Base-by-base conservation (phyloP, 2,329 filamentous ascomycete genomes). In the Fusarium mangiferae region DNA sequence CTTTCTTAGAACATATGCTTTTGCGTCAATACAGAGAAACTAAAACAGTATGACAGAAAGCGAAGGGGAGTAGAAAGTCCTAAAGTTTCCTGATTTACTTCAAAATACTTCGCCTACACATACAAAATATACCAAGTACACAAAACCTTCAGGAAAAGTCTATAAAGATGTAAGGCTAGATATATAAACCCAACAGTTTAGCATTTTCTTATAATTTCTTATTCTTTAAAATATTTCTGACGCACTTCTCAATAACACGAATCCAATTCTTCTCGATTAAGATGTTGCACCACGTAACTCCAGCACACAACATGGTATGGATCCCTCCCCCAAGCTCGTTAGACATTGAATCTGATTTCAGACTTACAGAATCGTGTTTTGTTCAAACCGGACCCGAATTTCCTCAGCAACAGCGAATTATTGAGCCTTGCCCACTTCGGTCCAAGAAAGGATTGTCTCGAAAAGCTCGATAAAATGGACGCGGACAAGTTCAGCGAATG, bases 101-200 rank as follows among this genome's bases (percentile, higher is more conserved):
- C 15, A 15, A 48, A 10, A 14, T 22, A 11, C 28, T 14, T 14
- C 11, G 20, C 45, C 20, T 22, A 5, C 6, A 14, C 3, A 8
- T 5, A 48, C 22, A 6, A 30, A 30, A 30, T 30, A 22, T 28
- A 22, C 10, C 4, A 28, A 22, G 24, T 22, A 28, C 28, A 10
- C 13, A 20, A 20, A 46, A 28, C 12, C 38, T 46, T 28, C 5
- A 14, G 8, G 20, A 4, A 8, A 48, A n/a, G 3, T 10, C 11
- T 35, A 35, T 7, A 6, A 24, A 10, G 8, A 8, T 24, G 3
- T 5, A 24, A 33, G 12, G 11, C 13, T 17, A n/a, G 9, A 24
- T 24, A 20, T 7, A 10, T 24, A 7, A 7, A 13, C 7, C 4
- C 14, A 39, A 6, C 5, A 5, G 20, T 22, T 26, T 5, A 0